Evolutionary conservation across 1,284 basidiomycete species (phyloP), one percentile per base, ranked within the genome.

Genomic region (Vanrija sp.): DNA sequence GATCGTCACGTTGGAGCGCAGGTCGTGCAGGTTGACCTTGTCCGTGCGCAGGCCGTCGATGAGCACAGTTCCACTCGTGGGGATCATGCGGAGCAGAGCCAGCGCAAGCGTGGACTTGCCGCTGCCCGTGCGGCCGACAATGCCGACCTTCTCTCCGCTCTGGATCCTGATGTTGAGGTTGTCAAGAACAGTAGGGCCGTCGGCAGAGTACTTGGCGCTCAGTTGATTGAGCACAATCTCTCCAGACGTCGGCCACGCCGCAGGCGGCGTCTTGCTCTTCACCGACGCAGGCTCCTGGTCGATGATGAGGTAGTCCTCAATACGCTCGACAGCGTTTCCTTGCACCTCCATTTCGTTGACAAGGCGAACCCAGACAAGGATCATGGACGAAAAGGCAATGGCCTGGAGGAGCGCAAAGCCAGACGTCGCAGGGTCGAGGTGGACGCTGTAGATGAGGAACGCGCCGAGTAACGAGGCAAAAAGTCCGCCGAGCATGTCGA

Each of bases 241-340:
- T 5, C 88, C 88, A 38, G 83, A 85, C 0, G 84, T 80, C 0
- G 88, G 88, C 87, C 88, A 89, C 56, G 85, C 83, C 0, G 87
- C 87, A 3, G 88, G 85, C 25, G 87, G 87, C 41, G 79, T 74
- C 7, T 83, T 82, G 14, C 69, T 65, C 22, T 75, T 67, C 0
- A 78, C 78, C 1, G 80, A 65, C 50, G 78, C 76, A 1, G 82
- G 81, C 66, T 89, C 88, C 66, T 88, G 85, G 51, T 87, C 86
- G 52, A 88, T 86, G 14, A 78, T 71, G 43, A 87, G 70, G 66
- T 89, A 89, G 24, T 82, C 81, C 63, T 86, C 81, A 49, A 90
- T 84, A 25, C 88, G 82, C 63, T 90, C 87, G 57, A 90, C 77
- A 12, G 72, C 71, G 60, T 77, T 77, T 43, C 75, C 76, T 50